Conservation (phyloP, 192 early-diverging fungal species). For the Linnemannia elongata region DNA sequence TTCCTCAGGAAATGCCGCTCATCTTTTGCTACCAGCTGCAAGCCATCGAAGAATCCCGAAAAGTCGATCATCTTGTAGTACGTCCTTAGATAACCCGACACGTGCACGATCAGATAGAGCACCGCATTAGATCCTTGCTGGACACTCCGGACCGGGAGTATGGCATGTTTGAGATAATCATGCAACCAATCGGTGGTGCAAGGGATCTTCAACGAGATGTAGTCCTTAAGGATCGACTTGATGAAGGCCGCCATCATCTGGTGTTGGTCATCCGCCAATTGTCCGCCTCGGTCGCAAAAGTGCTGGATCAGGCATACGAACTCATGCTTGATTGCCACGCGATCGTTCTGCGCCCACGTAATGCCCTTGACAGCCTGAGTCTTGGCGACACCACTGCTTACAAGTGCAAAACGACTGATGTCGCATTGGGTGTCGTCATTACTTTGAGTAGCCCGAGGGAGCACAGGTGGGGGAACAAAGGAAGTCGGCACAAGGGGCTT, state of each 20-base stretch:
- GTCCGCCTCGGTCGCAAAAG: conserved; percentile 60
- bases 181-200: conserved; percentile 62
- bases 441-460: conserved; percentile 15
- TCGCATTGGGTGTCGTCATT: conserved; percentile 11
- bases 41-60: conserved; percentile 61
- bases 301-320: conserved; percentile 62
- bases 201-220: conserved; percentile 50
- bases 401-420: conserved; percentile 23
- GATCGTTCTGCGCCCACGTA: conserved; percentile 71
- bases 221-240: conserved; percentile 62
- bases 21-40: conserved; percentile 54
- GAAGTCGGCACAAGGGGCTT: conserved; percentile 50
- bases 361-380: conserved; percentile 61
- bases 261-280: conserved; percentile 60
- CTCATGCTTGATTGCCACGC: conserved; percentile 67
- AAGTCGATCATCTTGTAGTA: conserved; percentile 64
- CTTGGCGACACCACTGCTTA: conserved; percentile 19
- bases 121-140: conserved; percentile 38
- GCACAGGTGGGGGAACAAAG: conserved; percentile 36
- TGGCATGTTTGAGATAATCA: conserved; percentile 61
- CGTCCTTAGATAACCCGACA: conserved; percentile 21
- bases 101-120: conserved; percentile 29
- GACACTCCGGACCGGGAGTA: conserved; percentile 36
- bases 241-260: conserved; percentile 63
- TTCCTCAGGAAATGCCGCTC: conserved; percentile 42